Evolutionary conservation across 2,329 filamentous ascomycete species (phyloP), one percentile per base, ranked within the genome.

Genomic region (Phialophora expanda): DNA sequence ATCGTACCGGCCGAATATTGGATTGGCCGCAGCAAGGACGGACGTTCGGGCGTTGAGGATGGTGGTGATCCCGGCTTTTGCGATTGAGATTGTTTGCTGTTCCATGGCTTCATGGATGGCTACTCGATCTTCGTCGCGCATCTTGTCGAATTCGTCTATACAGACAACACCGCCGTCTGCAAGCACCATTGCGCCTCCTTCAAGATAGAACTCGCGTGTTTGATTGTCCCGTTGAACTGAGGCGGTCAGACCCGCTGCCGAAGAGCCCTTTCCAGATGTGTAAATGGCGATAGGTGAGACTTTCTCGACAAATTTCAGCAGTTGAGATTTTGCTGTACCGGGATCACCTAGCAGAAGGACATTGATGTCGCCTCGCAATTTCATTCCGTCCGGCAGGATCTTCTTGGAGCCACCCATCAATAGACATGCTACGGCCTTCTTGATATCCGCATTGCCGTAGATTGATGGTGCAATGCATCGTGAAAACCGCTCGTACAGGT

Each of bases 81-180:
- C 95, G 73, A 99, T 98, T 11, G 95, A 98, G 67, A 99, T 99
- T 0, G 95, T 99, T 79, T 99, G 95, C 81, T 99, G 95, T 77
- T 99, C 95, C 95, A 99, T 99, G 65, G 95, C 95, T 85, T 99
- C 95, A 84, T 99, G 95, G 71, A 99, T 99, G 1, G 95, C 95
- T 6, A 98, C 95, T 73, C 95, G 87, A 74, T 99, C 95, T 78
- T 99, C 95, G 76, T 99, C 95, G 69, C 95, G 87, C 95, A 99
- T 99, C 84, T 99, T 99, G 82, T 99, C 95, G 76, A 99, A 99
- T 80, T 99, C 95, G 76, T 99, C 95, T 73, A 99, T 99, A 78
- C 95, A 98, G 9, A 98, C 95, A 0, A 98, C 94, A 73, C 95
- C 95, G 2, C 93, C 93, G 72, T 99, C 95, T 3, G 95, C 95